Conservation (phyloP, 257 asterid species). For the Salvia rosmarinus region DNA sequence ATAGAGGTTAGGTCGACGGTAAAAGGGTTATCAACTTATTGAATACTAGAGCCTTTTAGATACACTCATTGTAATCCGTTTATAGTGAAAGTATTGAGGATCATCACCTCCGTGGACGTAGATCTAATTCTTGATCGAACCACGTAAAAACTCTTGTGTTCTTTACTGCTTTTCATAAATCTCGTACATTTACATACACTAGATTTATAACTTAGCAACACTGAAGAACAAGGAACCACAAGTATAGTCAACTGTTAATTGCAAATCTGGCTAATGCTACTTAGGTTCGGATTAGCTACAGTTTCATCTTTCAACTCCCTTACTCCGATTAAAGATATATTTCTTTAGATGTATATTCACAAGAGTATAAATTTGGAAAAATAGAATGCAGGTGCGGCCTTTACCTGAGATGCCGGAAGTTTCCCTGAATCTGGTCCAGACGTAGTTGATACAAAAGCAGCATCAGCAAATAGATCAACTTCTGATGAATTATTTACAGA, state of each 20-base stretch:
- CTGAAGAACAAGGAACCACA: background rate
- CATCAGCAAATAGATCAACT: slow-evolving; percentile 91
- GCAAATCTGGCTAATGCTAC: slow-evolving; percentile 16
- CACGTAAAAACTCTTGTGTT: no score
- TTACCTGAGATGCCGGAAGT: slow-evolving; percentile 61
- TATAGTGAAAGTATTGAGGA: no score
- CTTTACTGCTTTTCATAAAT: no score
- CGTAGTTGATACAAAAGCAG: slow-evolving; percentile 74
- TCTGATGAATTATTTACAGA: slow-evolving; percentile 52
- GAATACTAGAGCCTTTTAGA: no score
- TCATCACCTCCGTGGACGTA: no score
- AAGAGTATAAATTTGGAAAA: background rate
- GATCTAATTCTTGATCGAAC: no score
- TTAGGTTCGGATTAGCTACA: background rate
- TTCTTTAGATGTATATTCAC: background rate
- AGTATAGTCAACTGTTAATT: background rate
- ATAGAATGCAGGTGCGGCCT: background rate
- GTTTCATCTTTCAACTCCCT: slow-evolving; percentile 8
- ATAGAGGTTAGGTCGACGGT: no score
- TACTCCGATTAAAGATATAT: background rate
- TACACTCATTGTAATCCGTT: no score
- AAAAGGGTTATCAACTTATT: no score
- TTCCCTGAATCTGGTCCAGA: slow-evolving; percentile 45
- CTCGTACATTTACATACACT: no score
- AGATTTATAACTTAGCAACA: background rate